Percentiles rank a stretch among this genome's conserved stretches.
These are phyloP conservation scores for Pythium phragmiticola DNA, from an alignment of 352 stramenopile species.

Conservation along the genomic window DNA sequence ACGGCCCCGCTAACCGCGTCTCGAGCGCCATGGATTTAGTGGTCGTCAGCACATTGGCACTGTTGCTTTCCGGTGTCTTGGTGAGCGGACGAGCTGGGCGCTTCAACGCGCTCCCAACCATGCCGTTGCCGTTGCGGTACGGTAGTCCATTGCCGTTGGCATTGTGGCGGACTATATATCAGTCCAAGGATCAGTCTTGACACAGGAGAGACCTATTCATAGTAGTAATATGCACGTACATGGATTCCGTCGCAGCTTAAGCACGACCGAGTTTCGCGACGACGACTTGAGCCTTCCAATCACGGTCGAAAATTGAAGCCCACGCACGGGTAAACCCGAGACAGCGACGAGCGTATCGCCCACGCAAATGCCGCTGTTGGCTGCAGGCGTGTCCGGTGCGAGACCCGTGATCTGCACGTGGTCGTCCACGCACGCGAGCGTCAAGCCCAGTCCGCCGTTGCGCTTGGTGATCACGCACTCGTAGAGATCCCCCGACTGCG, in stretches of 20 bases:
- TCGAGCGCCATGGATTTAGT: slow-evolving; percentile 72
- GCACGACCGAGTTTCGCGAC: slow-evolving; percentile 75
- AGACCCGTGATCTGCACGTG: slow-evolving; percentile 83
- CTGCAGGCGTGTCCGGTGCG: slow-evolving; percentile 64
- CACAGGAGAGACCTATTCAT: no score
- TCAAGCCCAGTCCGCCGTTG: slow-evolving; percentile 71
- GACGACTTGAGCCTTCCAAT: slow-evolving; percentile 79
- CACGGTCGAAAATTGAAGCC: slow-evolving; percentile 82
- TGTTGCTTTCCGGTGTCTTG: slow-evolving; percentile 68
- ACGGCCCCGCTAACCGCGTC: slow-evolving; percentile 44
- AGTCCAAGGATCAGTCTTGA: not conserved
- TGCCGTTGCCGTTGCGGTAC: slow-evolving; percentile 32
- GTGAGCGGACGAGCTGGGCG: slow-evolving; percentile 45
- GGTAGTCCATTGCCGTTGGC: slow-evolving; percentile 38
- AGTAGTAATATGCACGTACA: slow-evolving; percentile 42
- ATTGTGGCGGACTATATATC: slow-evolving; percentile 58
- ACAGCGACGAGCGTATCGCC: slow-evolving; percentile 78
- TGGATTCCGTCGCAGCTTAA: slow-evolving; percentile 76
- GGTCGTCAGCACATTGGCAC: slow-evolving; percentile 63
- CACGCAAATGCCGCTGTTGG: slow-evolving; percentile 73
- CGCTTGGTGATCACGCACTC: slow-evolving; percentile 84
- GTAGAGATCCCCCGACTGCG: slow-evolving; percentile 78
- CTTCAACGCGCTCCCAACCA: slow-evolving; percentile 35
- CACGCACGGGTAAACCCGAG: slow-evolving; percentile 64
- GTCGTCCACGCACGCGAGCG: slow-evolving; percentile 77